Percentiles rank a stretch among this genome's conserved stretches.
Evolutionary conservation across 75 land plant species (phyloP).

Genomic region (Isoetes taiwanensis): DNA sequence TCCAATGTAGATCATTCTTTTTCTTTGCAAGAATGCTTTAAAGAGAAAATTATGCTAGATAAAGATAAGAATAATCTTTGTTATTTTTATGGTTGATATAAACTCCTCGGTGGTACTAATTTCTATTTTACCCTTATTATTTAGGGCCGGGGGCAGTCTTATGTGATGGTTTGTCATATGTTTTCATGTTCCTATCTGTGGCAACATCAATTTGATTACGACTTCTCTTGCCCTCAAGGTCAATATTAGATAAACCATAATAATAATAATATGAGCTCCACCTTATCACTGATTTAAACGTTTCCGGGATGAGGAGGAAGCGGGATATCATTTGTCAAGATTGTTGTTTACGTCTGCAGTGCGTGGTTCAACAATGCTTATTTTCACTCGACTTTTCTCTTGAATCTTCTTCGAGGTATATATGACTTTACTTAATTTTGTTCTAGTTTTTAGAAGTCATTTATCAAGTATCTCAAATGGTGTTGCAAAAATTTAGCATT

Average conservation of each 20-base stretch:
- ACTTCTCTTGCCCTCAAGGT: slow-evolving; percentile 79
- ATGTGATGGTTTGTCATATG: slow-evolving; percentile 62
- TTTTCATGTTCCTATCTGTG: slow-evolving; percentile 90
- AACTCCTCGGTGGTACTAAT: too few relatives aligned
- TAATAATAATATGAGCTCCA: background rate
- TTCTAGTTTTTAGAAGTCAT: background rate
- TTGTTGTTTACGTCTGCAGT: slow-evolving; percentile 59
- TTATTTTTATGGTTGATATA: too few relatives aligned
- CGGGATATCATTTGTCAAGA: slow-evolving; percentile 70
- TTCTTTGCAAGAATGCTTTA: too few relatives aligned
- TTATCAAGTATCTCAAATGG: background rate
- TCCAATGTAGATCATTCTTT: too few relatives aligned
- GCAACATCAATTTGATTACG: slow-evolving; percentile 91
- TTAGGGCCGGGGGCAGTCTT: slow-evolving; percentile 86
- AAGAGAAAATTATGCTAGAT: too few relatives aligned
- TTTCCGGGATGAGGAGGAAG: slow-evolving; percentile 59
- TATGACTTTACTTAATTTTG: background rate
- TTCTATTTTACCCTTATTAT: too few relatives aligned
- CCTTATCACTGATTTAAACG: background rate
- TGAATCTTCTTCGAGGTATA: slow-evolving; percentile 49
- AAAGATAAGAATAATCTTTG: too few relatives aligned
- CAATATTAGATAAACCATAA: too few relatives aligned
- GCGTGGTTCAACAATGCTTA: slow-evolving; percentile 59
- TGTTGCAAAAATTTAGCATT: slow-evolving; percentile 41
- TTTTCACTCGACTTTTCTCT: slow-evolving; percentile 42